phyloP scores from a whole-genome alignment of 306 rosid genomes.

The Vigna mungo region DNA sequence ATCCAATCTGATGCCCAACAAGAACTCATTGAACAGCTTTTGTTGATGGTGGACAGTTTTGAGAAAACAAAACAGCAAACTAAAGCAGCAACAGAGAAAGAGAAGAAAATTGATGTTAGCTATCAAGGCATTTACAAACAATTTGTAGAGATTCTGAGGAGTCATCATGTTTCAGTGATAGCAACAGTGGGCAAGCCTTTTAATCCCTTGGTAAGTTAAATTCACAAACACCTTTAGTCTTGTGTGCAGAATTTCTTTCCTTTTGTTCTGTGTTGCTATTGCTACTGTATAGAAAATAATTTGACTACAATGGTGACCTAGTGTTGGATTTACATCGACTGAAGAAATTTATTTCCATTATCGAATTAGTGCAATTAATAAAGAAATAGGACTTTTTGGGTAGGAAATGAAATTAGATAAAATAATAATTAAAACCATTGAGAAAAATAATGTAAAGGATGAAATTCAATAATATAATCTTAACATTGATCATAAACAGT shows the following conservation, averaged over 20 bases:
- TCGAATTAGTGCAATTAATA: background rate
- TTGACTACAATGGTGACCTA: background rate
- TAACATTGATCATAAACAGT: background rate
- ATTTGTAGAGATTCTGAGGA: slow-evolving; percentile 83
- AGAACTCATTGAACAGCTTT: slow-evolving; percentile 71
- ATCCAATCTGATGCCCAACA: slow-evolving; percentile 69
- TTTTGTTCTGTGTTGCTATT: slow-evolving; percentile 21
- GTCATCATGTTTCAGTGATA: slow-evolving; percentile 70
- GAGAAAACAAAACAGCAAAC: slow-evolving; percentile 77
- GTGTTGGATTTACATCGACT: background rate
- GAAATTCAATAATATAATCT: background rate
- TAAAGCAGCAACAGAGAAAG: slow-evolving; percentile 76
- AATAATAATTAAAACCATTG: background rate
- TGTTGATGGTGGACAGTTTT: slow-evolving; percentile 88
- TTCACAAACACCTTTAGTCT: slow-evolving; percentile 23
- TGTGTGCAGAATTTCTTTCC: slow-evolving; percentile 1
- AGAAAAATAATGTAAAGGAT: background rate
- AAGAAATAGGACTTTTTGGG: background rate
- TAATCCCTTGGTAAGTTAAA: slow-evolving; percentile 78
- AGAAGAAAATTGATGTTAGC: slow-evolving; percentile 79
- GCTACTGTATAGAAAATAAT: background rate
- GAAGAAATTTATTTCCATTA: background rate
- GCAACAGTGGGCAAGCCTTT: slow-evolving; percentile 88
- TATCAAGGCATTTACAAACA: slow-evolving; percentile 96
- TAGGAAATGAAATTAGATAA: background rate